Percentiles rank a stretch among this genome's conserved stretches.
Evolutionary conservation across 441 rosid species (phyloP).

Genomic region (Eruca vesicaria): DNA sequence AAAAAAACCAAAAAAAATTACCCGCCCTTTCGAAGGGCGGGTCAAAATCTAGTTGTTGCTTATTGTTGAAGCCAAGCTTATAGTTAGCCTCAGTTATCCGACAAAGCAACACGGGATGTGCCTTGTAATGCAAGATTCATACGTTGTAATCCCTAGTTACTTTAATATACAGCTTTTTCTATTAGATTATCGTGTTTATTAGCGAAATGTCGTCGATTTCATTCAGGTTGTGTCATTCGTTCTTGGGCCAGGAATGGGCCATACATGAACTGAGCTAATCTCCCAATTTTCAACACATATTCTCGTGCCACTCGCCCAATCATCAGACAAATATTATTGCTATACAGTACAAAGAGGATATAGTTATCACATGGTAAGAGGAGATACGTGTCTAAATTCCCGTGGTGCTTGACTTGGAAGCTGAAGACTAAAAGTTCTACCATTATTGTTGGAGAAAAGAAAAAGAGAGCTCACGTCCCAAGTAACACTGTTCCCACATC

Average conservation of each 20-base stretch:
- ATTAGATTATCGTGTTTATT: neutral
- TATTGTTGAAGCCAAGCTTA: conserved; percentile 5
- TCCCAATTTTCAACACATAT: neutral
- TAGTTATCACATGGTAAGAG: neutral
- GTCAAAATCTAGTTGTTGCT: neutral
- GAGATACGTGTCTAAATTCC: conserved; percentile 21
- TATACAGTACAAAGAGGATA: neutral
- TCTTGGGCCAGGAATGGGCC: neutral
- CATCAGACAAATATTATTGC: neutral
- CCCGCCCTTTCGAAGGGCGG: too few species aligned
- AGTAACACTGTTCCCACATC: too few species aligned
- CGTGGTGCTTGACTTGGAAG: conserved; percentile 9
- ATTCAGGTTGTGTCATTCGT: conserved; percentile 1
- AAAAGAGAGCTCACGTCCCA: neutral
- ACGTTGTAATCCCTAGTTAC: neutral
- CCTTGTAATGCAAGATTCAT: conserved; percentile 12
- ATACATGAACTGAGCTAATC: neutral
- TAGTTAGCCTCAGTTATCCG: neutral
- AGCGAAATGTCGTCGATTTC: neutral
- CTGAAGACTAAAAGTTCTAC: neutral
- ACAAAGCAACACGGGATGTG: conserved; percentile 2
- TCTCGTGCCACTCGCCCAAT: neutral
- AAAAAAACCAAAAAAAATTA: too few species aligned
- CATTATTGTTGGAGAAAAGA: conserved; percentile 7
- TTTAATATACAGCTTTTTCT: neutral